These are phyloP conservation scores for Nigrospora oryzae DNA, from an alignment of 2,329 filamentous ascomycete genomes.

Conservation along the genomic window DNA sequence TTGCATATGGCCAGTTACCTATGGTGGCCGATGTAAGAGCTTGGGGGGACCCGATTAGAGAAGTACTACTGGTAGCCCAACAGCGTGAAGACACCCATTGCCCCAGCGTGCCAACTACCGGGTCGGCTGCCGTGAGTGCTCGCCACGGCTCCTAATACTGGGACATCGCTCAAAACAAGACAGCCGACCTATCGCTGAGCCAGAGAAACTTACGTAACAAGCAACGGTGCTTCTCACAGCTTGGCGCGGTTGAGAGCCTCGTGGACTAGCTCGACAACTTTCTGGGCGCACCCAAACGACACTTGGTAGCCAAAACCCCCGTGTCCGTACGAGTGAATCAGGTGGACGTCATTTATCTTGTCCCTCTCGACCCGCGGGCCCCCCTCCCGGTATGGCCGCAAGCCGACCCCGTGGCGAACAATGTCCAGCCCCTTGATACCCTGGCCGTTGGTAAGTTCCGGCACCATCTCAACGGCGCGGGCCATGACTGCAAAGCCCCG, in stretches of 20 bases:
- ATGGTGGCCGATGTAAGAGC: too few species aligned
- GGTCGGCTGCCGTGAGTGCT: too few species aligned
- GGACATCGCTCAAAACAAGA: too few species aligned
- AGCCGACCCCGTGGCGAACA: conserved; percentile 72
- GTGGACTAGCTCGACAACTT: conserved; percentile 57
- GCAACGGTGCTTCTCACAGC: conserved; percentile 5
- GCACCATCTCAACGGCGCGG: conserved; percentile 57
- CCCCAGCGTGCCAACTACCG: too few species aligned
- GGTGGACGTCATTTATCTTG: conserved; percentile 49
- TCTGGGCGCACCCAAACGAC: conserved; percentile 61
- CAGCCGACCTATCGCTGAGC: too few species aligned
- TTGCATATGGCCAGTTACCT: too few species aligned
- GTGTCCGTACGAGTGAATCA: conserved; percentile 80
- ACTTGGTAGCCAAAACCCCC: conserved; percentile 69
- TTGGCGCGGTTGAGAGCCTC: conserved; percentile 37
- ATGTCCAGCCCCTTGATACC: conserved; percentile 68
- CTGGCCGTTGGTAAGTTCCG: conserved; percentile 53
- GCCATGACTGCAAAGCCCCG: conserved; percentile 51
- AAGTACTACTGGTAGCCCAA: too few species aligned
- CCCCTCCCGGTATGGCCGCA: conserved; percentile 65
- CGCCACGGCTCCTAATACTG: too few species aligned
- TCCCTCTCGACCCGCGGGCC: conserved; percentile 73
- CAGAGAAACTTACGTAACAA: too few species aligned
- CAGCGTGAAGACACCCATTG: too few species aligned
- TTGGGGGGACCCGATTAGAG: too few species aligned